Evolutionary conservation across 2,329 filamentous ascomycete genomes (phyloP).

Genomic region (Coniella vitis): DNA sequence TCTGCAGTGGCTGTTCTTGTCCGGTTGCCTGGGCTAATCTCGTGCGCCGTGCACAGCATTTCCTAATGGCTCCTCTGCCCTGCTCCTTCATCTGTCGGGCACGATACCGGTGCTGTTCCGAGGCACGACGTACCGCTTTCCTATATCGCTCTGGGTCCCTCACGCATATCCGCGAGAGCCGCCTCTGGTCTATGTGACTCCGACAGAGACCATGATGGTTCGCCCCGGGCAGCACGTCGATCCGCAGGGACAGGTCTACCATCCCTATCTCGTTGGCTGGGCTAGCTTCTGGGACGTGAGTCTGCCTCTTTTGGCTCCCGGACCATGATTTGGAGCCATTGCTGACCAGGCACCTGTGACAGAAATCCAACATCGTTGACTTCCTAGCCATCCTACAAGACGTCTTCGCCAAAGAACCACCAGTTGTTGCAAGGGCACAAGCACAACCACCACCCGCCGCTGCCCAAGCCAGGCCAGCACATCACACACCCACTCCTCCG

Average conservation of each 20-base stretch:
- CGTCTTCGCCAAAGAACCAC: constrained; percentile 90
- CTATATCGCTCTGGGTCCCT: constrained; percentile 87
- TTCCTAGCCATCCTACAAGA: constrained; percentile 77
- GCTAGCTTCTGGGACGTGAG: constrained; percentile 81
- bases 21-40: constrained; percentile 14
- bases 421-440: constrained; percentile 69
- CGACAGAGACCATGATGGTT: constrained; percentile 81
- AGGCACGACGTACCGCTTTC: constrained; percentile 83
- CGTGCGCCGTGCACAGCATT: constrained; percentile 54
- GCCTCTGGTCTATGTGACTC: constrained; percentile 82
- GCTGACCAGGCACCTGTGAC: constrained; percentile 17
- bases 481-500: constrained; percentile 42
- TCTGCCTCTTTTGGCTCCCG: constrained; percentile 25
- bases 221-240: constrained; percentile 92
- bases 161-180: constrained; percentile 82
- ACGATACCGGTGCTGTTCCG: constrained; percentile 90
- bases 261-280: constrained; percentile 92
- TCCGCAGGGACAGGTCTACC: constrained; percentile 86
- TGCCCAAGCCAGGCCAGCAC: constrained; percentile 28
- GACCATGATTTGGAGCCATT: too few relatives aligned
- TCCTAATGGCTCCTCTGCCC: constrained; percentile 76
- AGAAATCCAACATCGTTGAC: constrained; percentile 79
- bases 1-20: constrained; percentile 3
- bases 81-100: constrained; percentile 79
- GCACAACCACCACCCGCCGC: constrained; percentile 34